Evolutionary conservation across 1,284 basidiomycete genomes (phyloP).

Genomic region (Puccinia triticina): DNA sequence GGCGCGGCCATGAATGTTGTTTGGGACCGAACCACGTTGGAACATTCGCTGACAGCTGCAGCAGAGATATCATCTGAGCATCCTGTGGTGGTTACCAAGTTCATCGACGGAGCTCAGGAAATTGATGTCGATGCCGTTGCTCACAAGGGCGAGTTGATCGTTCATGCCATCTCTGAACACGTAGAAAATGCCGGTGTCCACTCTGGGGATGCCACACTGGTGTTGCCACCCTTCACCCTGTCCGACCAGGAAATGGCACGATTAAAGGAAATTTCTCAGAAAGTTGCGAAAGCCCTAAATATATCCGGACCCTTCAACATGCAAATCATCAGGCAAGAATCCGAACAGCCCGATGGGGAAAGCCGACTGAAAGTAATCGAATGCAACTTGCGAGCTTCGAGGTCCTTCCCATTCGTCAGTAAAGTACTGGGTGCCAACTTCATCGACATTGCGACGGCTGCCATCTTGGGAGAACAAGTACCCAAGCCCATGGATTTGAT

Average conservation of each 20-base stretch:
- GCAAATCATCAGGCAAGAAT: slow-evolving; percentile 92
- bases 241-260: slow-evolving; percentile 75
- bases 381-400: slow-evolving; percentile 95
- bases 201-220: slow-evolving; percentile 96
- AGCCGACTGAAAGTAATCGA: slow-evolving; percentile 93
- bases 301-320: slow-evolving; percentile 99
- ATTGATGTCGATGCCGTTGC: slow-evolving; percentile 98
- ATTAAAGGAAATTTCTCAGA: slow-evolving; percentile 88
- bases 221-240: slow-evolving; percentile 92
- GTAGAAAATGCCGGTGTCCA: slow-evolving; percentile 99
- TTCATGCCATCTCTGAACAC: slow-evolving; percentile 96
- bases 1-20: slow-evolving; percentile 99
- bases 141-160: slow-evolving; percentile 86
- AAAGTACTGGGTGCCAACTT: slow-evolving; percentile 98
- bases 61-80: slow-evolving; percentile 94
- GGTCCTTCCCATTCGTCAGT: slow-evolving; percentile 98
- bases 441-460: slow-evolving; percentile 89
- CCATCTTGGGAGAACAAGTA: slow-evolving; percentile 85
- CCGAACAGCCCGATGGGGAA: slow-evolving; percentile 66
- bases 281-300: slow-evolving; percentile 90
- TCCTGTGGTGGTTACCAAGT: slow-evolving; percentile 97
- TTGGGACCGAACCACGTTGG: slow-evolving; percentile 82
- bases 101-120: slow-evolving; percentile 96
- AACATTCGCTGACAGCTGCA: slow-evolving; percentile 90
- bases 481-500: slow-evolving; percentile 93